A percentile compares a stretch with the other conserved stretches of the same genome.
Evolutionary conservation across 768 basidiomycete genomes (phyloP).

Genomic region (Amanita molliuscula): DNA sequence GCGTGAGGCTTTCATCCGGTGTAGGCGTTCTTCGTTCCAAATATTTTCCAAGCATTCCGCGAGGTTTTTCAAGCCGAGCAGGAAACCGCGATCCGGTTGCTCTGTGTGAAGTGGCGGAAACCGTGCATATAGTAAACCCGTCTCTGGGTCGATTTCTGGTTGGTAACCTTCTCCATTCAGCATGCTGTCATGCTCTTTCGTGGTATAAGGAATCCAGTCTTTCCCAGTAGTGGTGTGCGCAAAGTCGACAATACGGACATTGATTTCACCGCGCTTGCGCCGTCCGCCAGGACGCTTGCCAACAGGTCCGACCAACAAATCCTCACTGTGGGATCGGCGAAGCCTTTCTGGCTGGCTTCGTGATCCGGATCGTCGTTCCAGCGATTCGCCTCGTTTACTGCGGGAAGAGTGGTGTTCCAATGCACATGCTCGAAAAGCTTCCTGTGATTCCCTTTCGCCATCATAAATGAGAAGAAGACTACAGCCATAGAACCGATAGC

Average conservation of each 20-base stretch:
- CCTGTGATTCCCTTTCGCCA: conserved; percentile 84
- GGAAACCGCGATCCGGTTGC: conserved; percentile 87
- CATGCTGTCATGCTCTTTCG: conserved; percentile 34
- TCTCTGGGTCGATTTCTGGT: conserved; percentile 72
- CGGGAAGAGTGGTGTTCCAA: conserved; percentile 59
- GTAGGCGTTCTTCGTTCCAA: conserved; percentile 78
- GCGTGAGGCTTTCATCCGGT: conserved; percentile 51
- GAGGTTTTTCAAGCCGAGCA: conserved; percentile 82
- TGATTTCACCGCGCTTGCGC: conserved; percentile 82
- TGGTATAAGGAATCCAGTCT: conserved; percentile 72
- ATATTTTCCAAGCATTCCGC: conserved; percentile 69
- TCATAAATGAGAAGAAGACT: conserved; percentile 96
- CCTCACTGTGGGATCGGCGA: conserved; percentile 74
- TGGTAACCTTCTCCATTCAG: conserved; percentile 68
- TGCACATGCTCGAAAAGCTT: conserved; percentile 50
- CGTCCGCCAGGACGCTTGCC: conserved; percentile 53
- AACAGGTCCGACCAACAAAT: conserved; percentile 58
- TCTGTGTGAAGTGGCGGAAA: conserved; percentile 91
- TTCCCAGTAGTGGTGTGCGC: conserved; percentile 95
- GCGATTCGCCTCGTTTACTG: conserved; percentile 68
- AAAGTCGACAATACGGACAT: conserved; percentile 96
- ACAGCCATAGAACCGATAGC: conserved; percentile 98
- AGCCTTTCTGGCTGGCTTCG: conserved; percentile 36
- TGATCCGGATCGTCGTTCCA: conserved; percentile 48
- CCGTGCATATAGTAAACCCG: conserved; percentile 78